Evolutionary conservation across 805 yeast species (phyloP), one percentile per base, ranked within the genome.

Genomic region (Myxozyma nipponensis): DNA sequence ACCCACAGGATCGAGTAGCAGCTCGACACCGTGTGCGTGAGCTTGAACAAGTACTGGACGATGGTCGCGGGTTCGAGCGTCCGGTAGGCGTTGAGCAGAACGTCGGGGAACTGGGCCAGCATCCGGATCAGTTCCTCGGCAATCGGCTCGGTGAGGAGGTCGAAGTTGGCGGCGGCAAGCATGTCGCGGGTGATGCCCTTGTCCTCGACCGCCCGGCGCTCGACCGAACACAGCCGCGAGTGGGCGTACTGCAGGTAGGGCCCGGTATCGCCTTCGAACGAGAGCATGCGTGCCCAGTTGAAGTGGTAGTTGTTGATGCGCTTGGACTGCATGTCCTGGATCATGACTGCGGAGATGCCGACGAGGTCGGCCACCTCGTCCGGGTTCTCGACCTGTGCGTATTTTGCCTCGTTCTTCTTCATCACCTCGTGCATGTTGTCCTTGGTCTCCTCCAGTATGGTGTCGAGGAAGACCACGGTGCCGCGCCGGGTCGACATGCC

Each of bases 401-500:
- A 93, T 72, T 93, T 93, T 60, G 76, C 83, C 68, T 83, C 88
- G 70, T 91, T 93, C 72, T 82, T 82, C 72, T 84, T 81, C 98
- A 93, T 93, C 49, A 93, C 96, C 62, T 87, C 93, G 66, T 89
- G 95, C 96, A 93, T 93, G 64, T 86, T 80, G 49, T 85, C 87
- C 72, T 86, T 86, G 52, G 96, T 89, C 70, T 88, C 96, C 71
- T 91, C 93, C 62, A 93, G 76, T 62, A 93, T 93, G 64, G 81
- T 84, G 70, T 93, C 96, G 64, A 93, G 77, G 77, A 93, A 93
- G n/a, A 93, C 98, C 56, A 93, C 99, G 32, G 96, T 93, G 61
- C 99, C 99, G 71, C 83, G 86, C 75, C 99, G 83, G 52, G 98
- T 93, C 24, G 95, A 85, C 99, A 93, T 93, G 62, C 98, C 98